These are phyloP conservation scores for Microascus cirrosus DNA, from an alignment of 2,329 filamentous ascomycete species.

Conservation along the genomic window DNA sequence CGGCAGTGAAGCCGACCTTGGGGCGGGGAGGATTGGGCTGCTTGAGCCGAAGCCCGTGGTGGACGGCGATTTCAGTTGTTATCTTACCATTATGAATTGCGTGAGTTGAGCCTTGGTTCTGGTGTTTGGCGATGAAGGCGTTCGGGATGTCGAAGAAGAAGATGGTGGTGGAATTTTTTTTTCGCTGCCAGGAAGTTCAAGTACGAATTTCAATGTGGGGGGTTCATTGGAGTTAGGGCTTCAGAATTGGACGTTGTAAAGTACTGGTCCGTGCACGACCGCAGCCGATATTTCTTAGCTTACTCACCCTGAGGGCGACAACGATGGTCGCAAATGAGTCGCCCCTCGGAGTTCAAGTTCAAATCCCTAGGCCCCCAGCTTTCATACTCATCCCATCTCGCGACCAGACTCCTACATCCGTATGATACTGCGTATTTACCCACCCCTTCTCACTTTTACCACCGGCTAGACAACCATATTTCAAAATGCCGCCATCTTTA, in stretches of 20 bases:
- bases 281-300: not conserved
- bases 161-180: conserved; percentile 17
- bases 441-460: not conserved
- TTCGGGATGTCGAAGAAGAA: conserved; percentile 19
- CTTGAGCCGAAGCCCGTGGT: not conserved
- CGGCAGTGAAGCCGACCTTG: not conserved
- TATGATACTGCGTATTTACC: not conserved
- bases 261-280: conserved; percentile 2
- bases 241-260: conserved; percentile 5
- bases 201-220: conserved; percentile 12
- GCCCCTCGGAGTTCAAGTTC: not conserved
- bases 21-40: not conserved
- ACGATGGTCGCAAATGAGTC: not conserved
- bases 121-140: conserved; percentile 15
- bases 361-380: not conserved
- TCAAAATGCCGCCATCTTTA: conserved; percentile 61
- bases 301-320: not conserved
- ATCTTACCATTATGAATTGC: conserved; percentile 5
- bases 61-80: not conserved
- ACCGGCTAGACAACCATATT: not conserved
- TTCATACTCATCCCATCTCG: not conserved
- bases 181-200: conserved; percentile 11
- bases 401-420: not conserved
- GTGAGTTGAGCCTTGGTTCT: not conserved
- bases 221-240: conserved; percentile 25